A percentile compares a stretch with the other conserved stretches of the same genome.
Evolutionary conservation across 2,329 filamentous ascomycete species (phyloP).

Genomic region (Phialemonium atrogriseum): DNA sequence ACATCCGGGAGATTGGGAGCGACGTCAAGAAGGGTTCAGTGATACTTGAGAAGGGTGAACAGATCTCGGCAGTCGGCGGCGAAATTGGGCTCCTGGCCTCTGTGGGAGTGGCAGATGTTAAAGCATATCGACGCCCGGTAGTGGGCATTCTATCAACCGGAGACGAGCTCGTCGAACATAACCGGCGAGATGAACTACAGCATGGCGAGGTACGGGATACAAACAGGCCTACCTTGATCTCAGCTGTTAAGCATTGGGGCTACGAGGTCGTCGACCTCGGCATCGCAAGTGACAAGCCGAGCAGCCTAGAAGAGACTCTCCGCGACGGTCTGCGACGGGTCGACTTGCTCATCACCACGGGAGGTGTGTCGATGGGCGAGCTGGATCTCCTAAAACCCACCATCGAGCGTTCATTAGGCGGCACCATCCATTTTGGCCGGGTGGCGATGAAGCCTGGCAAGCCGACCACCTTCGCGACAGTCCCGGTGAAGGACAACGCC

Average conservation of each 20-base stretch:
- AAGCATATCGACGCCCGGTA: conserved; percentile 66
- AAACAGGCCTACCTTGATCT: conserved; percentile 80
- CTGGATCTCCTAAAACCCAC: conserved; percentile 94
- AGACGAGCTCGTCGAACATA: conserved; percentile 81
- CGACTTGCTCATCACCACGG: conserved; percentile 83
- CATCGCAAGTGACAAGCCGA: conserved; percentile 68
- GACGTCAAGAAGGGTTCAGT: conserved; percentile 64
- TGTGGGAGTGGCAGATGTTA: conserved; percentile 64
- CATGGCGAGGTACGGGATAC: conserved; percentile 88
- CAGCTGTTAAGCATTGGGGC: conserved; percentile 64
- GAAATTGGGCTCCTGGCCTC: conserved; percentile 87
- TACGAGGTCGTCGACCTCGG: conserved; percentile 79
- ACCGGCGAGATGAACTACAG: conserved; percentile 51
- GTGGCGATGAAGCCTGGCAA: conserved; percentile 98
- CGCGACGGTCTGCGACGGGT: conserved; percentile 64
- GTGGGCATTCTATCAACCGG: conserved; percentile 89
- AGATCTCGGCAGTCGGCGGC: conserved; percentile 79
- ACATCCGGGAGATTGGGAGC: conserved; percentile 84
- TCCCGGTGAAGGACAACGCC: conserved; percentile 55
- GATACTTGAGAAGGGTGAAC: conserved; percentile 69
- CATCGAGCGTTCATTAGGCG: conserved; percentile 80
- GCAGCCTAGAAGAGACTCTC: conserved; percentile 67
- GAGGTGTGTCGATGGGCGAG: conserved; percentile 96
- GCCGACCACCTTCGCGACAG: conserved; percentile 90
- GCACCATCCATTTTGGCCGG: conserved; percentile 91